A percentile compares a stretch with the other conserved stretches of the same genome.
Evolutionary conservation across 768 basidiomycete genomes (phyloP).

Genomic region (Boletus rufocinnamomeus): DNA sequence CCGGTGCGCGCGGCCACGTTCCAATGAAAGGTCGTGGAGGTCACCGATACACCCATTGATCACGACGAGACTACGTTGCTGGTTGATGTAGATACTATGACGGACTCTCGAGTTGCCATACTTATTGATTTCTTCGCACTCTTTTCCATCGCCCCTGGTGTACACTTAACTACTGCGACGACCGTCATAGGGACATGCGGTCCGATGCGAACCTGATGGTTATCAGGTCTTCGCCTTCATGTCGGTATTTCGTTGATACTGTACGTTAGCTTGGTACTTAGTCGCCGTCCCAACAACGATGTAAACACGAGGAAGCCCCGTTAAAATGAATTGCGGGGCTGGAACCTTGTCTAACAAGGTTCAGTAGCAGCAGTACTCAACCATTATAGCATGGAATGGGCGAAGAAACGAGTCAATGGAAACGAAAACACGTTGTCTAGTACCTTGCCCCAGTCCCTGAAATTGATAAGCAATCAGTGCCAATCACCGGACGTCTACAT

Average conservation of each 20-base stretch:
- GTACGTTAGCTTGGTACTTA: conserved; percentile 23
- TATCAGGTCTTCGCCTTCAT: conserved; percentile 12
- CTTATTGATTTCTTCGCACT: conserved; percentile 22
- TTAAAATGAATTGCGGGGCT: conserved; percentile 18
- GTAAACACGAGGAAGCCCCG: conserved; percentile 32
- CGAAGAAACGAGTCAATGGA: conserved; percentile 14
- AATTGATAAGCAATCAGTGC: background rate
- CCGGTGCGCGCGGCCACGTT: conserved; percentile 35
- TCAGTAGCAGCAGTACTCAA: conserved; percentile 17
- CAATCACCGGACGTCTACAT: background rate
- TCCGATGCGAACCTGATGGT: conserved; percentile 14
- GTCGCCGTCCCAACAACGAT: conserved; percentile 28
- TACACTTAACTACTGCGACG: conserved; percentile 14
- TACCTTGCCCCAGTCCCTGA: conserved; percentile 11
- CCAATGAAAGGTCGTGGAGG: conserved; percentile 16
- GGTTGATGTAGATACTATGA: conserved; percentile 24
- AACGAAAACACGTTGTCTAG: conserved; percentile 22
- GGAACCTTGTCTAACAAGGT: conserved; percentile 28
- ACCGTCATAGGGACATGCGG: conserved; percentile 8
- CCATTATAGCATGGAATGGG: conserved; percentile 13
- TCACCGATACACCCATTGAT: background rate
- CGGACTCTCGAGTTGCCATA: conserved; percentile 19
- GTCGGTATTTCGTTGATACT: conserved; percentile 16
- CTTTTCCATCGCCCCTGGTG: conserved; percentile 6
- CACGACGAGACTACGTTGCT: conserved; percentile 21